Percentiles rank a stretch among this genome's conserved stretches.
Conservation (phyloP, 1,284 basidiomycete genomes). For the Ceratobasidium sp. region DNA sequence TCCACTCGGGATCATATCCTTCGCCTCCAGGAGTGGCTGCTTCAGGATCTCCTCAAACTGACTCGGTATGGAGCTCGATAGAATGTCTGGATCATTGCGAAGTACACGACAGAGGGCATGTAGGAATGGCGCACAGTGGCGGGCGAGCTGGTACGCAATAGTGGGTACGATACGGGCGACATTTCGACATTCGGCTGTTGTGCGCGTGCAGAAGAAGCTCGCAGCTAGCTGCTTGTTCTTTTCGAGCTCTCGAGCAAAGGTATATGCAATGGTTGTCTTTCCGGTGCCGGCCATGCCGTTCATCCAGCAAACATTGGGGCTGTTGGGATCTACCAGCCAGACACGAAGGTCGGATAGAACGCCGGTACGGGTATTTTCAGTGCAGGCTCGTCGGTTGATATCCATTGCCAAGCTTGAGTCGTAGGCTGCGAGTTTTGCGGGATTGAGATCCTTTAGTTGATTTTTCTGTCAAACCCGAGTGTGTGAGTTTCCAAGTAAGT, state of each 20-base stretch:
- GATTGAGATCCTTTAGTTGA: too few relatives aligned
- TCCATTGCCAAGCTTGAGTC: background rate
- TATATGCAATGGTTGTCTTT: conserved; percentile 8
- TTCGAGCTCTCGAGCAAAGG: background rate
- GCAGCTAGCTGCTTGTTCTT: background rate
- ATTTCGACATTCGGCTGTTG: background rate
- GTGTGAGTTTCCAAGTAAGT: too few relatives aligned
- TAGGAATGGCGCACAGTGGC: background rate
- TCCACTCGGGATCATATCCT: background rate
- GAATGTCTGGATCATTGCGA: background rate
- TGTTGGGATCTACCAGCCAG: background rate
- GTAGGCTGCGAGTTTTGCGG: background rate
- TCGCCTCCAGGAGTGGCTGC: background rate
- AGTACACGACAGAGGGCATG: background rate
- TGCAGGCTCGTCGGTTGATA: background rate
- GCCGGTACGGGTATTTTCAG: background rate
- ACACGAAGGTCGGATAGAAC: background rate
- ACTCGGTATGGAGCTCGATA: background rate
- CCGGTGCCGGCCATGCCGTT: background rate
- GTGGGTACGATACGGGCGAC: background rate
- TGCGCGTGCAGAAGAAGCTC: background rate
- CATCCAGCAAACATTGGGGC: background rate
- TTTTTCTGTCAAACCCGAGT: too few relatives aligned
- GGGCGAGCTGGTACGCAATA: background rate
- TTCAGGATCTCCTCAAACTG: background rate